Conservation (phyloP, 176 grass and related monocot genomes). For the Miscanthus lutarioriparius region DNA sequence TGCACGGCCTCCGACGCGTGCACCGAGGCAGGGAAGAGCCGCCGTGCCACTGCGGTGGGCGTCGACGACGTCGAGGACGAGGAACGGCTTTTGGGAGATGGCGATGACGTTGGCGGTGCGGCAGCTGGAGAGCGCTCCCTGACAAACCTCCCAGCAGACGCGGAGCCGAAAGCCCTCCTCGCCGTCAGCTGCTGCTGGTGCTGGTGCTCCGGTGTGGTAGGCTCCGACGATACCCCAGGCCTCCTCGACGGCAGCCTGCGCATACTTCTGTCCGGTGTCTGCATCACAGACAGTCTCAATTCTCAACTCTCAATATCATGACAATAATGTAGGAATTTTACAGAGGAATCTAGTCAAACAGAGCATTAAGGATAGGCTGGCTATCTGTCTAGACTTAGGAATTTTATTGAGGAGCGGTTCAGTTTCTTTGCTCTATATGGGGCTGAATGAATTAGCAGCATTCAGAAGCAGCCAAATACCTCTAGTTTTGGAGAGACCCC, state of each 20-base stretch:
- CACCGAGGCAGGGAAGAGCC: constrained; percentile 37
- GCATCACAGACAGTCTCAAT: neutral
- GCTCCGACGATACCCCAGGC: constrained; percentile 1
- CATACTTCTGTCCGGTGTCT: constrained; percentile 37
- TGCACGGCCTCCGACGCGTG: constrained; percentile 1
- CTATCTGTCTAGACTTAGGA: too few relatives aligned
- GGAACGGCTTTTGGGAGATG: constrained; percentile 30
- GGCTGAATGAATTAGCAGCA: neutral
- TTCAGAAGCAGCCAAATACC: constrained; percentile 18
- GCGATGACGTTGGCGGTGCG: neutral
- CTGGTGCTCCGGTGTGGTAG: constrained; percentile 42
- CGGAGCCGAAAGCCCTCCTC: constrained; percentile 31
- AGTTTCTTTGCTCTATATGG: too few relatives aligned
- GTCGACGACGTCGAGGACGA: neutral
- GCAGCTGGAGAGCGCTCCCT: constrained; percentile 29
- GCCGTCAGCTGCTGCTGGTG: neutral
- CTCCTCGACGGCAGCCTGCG: constrained; percentile 11
- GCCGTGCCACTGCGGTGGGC: neutral
- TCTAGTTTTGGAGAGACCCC: constrained; percentile 60
- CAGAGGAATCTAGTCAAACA: too few relatives aligned
- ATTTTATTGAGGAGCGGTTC: too few relatives aligned
- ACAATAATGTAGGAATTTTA: neutral
- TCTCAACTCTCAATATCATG: neutral
- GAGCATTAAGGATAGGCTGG: too few relatives aligned
- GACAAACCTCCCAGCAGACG: constrained; percentile 12